Conservation (phyloP, 805 yeast species). For the Yarrowia yakushimensis region DNA sequence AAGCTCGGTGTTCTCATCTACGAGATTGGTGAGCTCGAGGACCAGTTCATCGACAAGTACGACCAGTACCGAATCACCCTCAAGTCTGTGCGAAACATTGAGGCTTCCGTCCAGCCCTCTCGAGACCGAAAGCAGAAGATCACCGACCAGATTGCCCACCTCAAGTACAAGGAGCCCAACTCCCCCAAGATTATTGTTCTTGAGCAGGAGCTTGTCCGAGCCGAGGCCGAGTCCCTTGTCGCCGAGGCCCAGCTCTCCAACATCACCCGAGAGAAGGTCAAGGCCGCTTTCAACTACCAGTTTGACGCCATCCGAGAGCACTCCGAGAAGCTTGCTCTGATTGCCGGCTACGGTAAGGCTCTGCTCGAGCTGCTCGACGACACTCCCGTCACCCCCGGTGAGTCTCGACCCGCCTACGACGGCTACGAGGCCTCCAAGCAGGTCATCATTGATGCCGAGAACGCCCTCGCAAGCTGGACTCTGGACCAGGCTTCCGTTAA, state of each 20-base stretch:
- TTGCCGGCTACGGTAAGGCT: slow-evolving; percentile 99
- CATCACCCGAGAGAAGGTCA: slow-evolving; percentile 95
- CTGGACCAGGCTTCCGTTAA: slow-evolving; percentile 91
- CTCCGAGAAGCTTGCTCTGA: slow-evolving; percentile 92
- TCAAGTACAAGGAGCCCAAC: slow-evolving; percentile 97
- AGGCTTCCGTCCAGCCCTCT: slow-evolving; percentile 96
- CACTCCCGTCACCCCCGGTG: slow-evolving; percentile 98
- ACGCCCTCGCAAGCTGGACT: slow-evolving; percentile 94
- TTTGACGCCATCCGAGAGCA: slow-evolving; percentile 93
- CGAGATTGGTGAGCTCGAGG: slow-evolving; percentile 97
- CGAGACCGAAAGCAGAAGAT: slow-evolving; percentile 97
- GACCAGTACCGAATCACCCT: slow-evolving; percentile 96
- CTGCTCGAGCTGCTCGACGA: slow-evolving; percentile 93
- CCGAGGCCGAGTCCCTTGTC: slow-evolving; percentile 97
- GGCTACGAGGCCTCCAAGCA: slow-evolving; percentile 98
- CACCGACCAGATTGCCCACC: slow-evolving; percentile 95
- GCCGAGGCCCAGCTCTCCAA: slow-evolving; percentile 98
- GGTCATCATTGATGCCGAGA: slow-evolving; percentile 94
- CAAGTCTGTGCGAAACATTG: slow-evolving; percentile 93
- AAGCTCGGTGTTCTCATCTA: slow-evolving; percentile 92
- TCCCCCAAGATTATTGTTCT: slow-evolving; percentile 92
- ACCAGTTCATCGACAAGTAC: slow-evolving; percentile 95
- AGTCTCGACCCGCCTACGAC: slow-evolving; percentile 96
- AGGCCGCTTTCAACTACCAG: slow-evolving; percentile 96
- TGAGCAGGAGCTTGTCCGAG: slow-evolving; percentile 98